These are phyloP conservation scores for Aspergillus novoparasiticus DNA, from an alignment of 2,329 filamentous ascomycete species.

Conservation along the genomic window DNA sequence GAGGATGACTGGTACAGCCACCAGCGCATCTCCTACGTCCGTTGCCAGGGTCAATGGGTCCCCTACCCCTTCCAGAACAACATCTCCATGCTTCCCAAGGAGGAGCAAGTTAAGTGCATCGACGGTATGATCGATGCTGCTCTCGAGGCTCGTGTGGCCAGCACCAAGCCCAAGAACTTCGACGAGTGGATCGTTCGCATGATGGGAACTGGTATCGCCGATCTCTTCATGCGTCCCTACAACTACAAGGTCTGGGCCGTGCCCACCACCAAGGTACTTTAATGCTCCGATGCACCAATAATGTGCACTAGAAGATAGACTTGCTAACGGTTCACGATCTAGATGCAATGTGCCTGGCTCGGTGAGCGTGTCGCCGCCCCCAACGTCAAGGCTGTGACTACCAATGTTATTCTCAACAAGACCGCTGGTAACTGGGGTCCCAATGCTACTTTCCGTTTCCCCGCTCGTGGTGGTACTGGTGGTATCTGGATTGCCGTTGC, in stretches of 20 bases:
- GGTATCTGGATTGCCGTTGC: constrained; percentile 99
- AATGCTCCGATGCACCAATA: not conserved
- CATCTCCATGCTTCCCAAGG: constrained; percentile 96
- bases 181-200: constrained; percentile 97
- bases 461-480: constrained; percentile 90
- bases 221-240: constrained; percentile 98
- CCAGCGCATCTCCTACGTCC: constrained; percentile 98
- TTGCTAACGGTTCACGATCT: constrained; percentile 15
- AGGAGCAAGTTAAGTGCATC: constrained; percentile 92
- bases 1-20: constrained; percentile 96
- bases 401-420: constrained; percentile 95
- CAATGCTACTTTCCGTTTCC: constrained; percentile 98
- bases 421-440: constrained; percentile 96
- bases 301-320: not conserved
- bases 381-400: constrained; percentile 89
- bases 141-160: constrained; percentile 80
- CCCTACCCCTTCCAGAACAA: constrained; percentile 99
- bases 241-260: constrained; percentile 99
- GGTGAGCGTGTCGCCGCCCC: constrained; percentile 97
- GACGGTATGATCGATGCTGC: constrained; percentile 96
- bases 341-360: constrained; percentile 99
- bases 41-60: constrained; percentile 95
- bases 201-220: constrained; percentile 84
- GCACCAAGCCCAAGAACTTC: constrained; percentile 92
- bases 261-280: constrained; percentile 85